phyloP scores from a whole-genome alignment of 2,329 filamentous ascomycete species.

The Verticillium tricorpus region DNA sequence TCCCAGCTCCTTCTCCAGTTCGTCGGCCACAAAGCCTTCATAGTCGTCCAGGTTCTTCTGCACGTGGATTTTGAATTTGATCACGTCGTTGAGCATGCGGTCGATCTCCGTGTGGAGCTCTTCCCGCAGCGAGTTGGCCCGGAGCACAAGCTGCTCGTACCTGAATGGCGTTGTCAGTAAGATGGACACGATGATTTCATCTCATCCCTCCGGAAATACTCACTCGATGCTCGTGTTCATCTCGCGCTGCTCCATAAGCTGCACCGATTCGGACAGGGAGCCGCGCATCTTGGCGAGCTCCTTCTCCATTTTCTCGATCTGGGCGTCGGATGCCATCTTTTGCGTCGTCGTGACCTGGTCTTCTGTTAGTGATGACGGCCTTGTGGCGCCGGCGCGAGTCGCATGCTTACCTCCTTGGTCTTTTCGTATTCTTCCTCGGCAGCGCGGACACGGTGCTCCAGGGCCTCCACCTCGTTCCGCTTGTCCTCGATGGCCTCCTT shows the following conservation, averaged over 20 bases:
- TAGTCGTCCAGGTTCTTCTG: conserved; percentile 92
- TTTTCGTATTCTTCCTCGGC: conserved; percentile 93
- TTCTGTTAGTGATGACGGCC: neutral
- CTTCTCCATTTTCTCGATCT: conserved; percentile 99
- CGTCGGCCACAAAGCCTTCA: conserved; percentile 87
- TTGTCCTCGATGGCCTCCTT: conserved; percentile 98
- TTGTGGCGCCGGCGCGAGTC: neutral
- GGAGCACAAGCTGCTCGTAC: conserved; percentile 87
- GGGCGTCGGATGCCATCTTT: conserved; percentile 82
- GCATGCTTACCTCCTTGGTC: conserved; percentile 65
- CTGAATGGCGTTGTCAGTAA: conserved; percentile 34
- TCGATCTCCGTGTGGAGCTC: conserved; percentile 97
- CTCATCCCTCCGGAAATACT: conserved; percentile 25
- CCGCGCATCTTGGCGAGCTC: conserved; percentile 91
- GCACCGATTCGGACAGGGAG: conserved; percentile 77
- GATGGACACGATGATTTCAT: neutral
- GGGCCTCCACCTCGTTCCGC: conserved; percentile 81
- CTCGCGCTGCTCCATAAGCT: conserved; percentile 89
- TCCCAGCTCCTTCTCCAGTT: conserved; percentile 82
- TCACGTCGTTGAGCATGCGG: conserved; percentile 91
- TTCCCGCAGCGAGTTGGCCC: conserved; percentile 80
- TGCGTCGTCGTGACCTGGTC: conserved; percentile 67
- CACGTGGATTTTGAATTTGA: conserved; percentile 97
- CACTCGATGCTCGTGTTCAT: conserved; percentile 97
- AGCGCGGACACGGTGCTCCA: conserved; percentile 81